Conservation (phyloP, 176 grass and related monocot genomes). For the Hordeum marinum region DNA sequence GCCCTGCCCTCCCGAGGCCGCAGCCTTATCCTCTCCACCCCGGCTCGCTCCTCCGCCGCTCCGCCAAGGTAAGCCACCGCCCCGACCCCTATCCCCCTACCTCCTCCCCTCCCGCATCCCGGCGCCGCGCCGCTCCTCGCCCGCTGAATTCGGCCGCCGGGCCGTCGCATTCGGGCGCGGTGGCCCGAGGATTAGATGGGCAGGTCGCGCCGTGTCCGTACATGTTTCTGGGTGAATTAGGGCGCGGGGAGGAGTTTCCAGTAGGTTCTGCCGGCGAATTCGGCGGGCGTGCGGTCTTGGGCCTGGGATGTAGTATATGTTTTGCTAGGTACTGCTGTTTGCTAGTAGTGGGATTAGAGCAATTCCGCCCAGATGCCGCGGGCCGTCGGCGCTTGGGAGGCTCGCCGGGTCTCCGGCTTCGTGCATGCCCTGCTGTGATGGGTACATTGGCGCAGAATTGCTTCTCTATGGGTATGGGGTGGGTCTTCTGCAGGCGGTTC, state of each 20-base stretch:
- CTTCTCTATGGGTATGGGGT: no score
- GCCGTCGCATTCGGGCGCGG: not conserved
- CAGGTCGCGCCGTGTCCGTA: not conserved
- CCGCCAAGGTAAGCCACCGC: not conserved
- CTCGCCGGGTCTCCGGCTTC: not conserved
- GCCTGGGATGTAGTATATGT: not conserved
- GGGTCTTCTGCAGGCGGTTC: not conserved
- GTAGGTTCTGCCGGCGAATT: not conserved
- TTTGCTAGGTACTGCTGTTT: not conserved
- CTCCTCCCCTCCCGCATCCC: not conserved
- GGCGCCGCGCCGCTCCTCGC: not conserved
- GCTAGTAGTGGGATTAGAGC: not conserved
- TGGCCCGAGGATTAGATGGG: not conserved
- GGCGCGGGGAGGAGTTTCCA: not conserved
- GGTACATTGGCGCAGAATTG: not conserved
- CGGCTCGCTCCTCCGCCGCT: not conserved
- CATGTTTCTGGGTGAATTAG: not conserved
- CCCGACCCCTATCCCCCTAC: not conserved
- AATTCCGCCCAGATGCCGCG: not conserved
- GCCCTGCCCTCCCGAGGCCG: constrained; percentile 13
- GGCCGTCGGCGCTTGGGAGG: not conserved
- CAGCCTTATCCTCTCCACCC: constrained; percentile 51
- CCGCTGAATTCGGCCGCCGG: not conserved
- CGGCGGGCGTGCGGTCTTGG: not conserved
- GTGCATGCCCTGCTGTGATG: not conserved